Base-by-base conservation (phyloP, 163 green algal genomes). In the Scenedesmus sp. region DNA sequence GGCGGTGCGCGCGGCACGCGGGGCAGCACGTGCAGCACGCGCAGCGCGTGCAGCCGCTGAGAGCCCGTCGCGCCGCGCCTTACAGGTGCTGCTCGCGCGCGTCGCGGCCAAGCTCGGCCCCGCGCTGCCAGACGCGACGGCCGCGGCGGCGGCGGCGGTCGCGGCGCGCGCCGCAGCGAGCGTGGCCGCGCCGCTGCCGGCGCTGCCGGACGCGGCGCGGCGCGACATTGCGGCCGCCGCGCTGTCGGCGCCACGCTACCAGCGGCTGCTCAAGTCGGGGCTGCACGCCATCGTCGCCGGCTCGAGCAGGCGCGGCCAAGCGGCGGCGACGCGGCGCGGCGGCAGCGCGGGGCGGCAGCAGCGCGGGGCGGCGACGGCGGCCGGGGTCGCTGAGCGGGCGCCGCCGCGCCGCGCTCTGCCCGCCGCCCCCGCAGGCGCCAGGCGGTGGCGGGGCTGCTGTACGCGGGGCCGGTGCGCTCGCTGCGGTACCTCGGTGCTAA, bases 391-490 rank as follows among this genome's bases (percentile, higher is more conserved):
- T n/a, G n/a, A n/a, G n/a, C n/a, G n/a, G n/a, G n/a, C n/a, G n/a
- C n/a, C n/a, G n/a, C n/a, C n/a, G n/a, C n/a, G n/a, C n/a, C 58
- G 31, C 24, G 24, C 29, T 39, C 22, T 65, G 22, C 39, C 28
- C 39, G 57, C 17, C 24, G 70, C 39, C 13, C 77, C 50, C 84
- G 85, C 76, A 47, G 58, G 45, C 77, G 85, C 2, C 85, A 90
- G 71, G 71, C 75, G 22, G 54, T 78, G 24, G 62, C 70, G 0
- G 85, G 85, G 4, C 20, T 87, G 17, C 64, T 91, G 36, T 83
- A 82, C 24, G 85, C 83, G 17, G 87, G 87, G 34, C 42, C 70
- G 9, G 17, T 75, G 42, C 85, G 81, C 48, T 90, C 85, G 4
- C 33, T 62, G 31, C 64, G 50, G 11, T 91, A 91, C 67, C 51